Percentiles rank a stretch among this genome's conserved stretches.
These are phyloP conservation scores for Mortierella sp. DNA, from an alignment of 371 early-diverging fungal species.

Conservation along the genomic window DNA sequence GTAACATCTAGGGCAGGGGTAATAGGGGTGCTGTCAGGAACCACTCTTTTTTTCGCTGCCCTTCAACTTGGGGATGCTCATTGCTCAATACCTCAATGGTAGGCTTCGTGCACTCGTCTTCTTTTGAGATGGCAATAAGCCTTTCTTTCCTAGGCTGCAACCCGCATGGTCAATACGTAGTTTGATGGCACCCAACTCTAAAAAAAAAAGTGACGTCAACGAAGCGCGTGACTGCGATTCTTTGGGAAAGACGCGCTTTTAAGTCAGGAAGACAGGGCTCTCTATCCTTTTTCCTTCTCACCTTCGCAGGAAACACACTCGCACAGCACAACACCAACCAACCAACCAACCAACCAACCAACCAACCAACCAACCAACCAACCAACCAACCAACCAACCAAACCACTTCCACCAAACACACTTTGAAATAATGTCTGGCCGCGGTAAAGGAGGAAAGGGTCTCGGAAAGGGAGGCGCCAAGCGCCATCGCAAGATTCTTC, in stretches of 20 bases:
- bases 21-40: not conserved
- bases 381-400: not conserved
- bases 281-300: not conserved
- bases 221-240: not conserved
- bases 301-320: not conserved
- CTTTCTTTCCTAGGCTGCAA: too few relatives aligned
- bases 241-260: not conserved
- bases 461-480: constrained; percentile 98
- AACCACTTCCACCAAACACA: not conserved
- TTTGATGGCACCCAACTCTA: too few relatives aligned
- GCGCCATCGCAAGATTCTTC: constrained; percentile 99
- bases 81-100: too few relatives aligned
- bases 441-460: constrained; percentile 99
- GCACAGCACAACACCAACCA: not conserved
- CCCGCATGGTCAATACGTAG: too few relatives aligned
- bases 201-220: not conserved
- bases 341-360: too few relatives aligned
- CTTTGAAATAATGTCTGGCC: constrained; percentile 73
- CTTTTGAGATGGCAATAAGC: too few relatives aligned
- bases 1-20: not conserved
- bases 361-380: not conserved
- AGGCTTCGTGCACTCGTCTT: too few relatives aligned
- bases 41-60: not conserved
- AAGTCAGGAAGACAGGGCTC: not conserved
- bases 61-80: too few relatives aligned